Percentiles rank a stretch among this genome's conserved stretches.
Evolutionary conservation across 768 basidiomycete species (phyloP).

Genomic region (Tephrocybe sp.): DNA sequence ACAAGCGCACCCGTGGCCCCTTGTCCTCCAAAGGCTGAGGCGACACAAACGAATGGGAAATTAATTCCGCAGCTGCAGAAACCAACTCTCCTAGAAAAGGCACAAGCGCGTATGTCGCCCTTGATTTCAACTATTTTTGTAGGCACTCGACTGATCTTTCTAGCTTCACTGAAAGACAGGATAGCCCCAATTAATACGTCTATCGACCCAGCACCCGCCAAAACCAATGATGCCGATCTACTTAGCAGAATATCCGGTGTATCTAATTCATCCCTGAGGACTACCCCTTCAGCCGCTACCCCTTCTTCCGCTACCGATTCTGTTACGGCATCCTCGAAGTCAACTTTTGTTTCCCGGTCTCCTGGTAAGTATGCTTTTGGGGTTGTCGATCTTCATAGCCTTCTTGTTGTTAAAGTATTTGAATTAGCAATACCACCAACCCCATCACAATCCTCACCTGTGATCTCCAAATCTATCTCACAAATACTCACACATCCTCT

Average conservation of each 20-base stretch:
- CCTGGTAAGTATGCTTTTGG: conserved; percentile 7
- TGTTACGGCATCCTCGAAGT: conserved; percentile 5
- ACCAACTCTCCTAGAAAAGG: conserved; percentile 2
- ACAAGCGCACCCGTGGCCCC: background rate
- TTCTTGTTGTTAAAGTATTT: no score
- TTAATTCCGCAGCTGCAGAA: background rate
- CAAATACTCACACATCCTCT: conserved; percentile 26
- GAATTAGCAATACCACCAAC: background rate
- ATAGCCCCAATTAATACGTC: conserved; percentile 8
- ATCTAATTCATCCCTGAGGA: conserved; percentile 1
- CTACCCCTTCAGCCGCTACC: conserved; percentile 1
- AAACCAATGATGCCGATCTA: conserved; percentile 12
- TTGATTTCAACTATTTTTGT: background rate
- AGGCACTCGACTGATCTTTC: background rate
- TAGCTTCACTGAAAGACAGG: conserved; percentile 13
- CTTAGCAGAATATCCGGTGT: conserved; percentile 15
- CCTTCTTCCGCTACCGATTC: background rate
- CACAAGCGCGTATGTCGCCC: conserved; percentile 11
- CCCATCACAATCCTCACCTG: conserved; percentile 6
- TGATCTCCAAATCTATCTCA: conserved; percentile 5
- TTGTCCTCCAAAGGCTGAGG: background rate
- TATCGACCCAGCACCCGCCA: background rate
- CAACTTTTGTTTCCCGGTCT: conserved; percentile 9
- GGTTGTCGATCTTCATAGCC: no score
- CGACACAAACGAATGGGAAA: background rate